Base-by-base conservation (phyloP, 768 basidiomycete species). In the Macrolepiota dolichaula region DNA sequence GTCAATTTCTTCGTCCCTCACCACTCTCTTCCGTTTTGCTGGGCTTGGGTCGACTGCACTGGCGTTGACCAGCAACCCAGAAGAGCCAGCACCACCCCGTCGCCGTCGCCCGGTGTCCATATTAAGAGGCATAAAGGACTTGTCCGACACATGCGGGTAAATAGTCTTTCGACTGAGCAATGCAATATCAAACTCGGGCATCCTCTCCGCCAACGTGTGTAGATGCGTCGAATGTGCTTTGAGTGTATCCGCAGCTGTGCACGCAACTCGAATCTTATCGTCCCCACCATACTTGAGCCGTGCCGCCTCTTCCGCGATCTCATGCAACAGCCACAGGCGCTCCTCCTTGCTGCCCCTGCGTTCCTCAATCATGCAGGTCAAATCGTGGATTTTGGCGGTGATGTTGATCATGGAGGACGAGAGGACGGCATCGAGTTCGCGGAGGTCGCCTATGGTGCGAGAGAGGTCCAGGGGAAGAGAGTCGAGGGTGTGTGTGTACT, bases 361-460 rank as follows among this genome's bases (percentile, higher is more conserved):
- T 61, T 83, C 78, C 70, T 93, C 87, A 69, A 97, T 86, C 83
- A 92, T 86, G 61, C 77, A 70, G 42, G 87, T 89, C 65, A 99
- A 88, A 40, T 73, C 71, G 60, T 84, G 81, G 65, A 98, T 88
- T 74, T 94, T 94, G 49, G 81, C 67, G 61, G 91, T 94, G 70
- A 99, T 89, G 66, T 84, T 80, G 65, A 85, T 72, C 74, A 96
- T 90, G 63, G 93, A 93, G 47, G 91, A 80, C 66, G 94, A 95
- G 66, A 99, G 85, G 62, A 99, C 97, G 60, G 96, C 97, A 74
- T 98, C 97, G 76, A 99, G 91, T 77, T 99, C 97, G 65, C 95
- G 92, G 57, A 99, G 86, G 81, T 99, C 97, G 11, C 91, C 92
- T 73, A 97, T 92, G 74, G 87, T 89, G 73, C 93, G 88, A 12